phyloP scores from a whole-genome alignment of 306 rosid genomes.

The Vicia faba region DNA sequence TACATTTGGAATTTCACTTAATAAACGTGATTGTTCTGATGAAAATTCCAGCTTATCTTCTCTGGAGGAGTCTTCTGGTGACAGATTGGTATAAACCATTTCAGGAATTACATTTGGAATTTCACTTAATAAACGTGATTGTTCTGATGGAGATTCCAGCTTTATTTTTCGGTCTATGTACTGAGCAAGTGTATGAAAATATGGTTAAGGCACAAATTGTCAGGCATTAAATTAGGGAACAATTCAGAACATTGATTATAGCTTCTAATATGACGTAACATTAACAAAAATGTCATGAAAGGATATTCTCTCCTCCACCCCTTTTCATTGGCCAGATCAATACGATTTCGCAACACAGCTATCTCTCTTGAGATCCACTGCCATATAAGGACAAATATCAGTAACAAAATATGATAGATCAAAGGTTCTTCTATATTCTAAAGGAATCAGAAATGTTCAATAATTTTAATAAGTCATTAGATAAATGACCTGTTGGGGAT shows the following conservation, averaged over 20 bases:
- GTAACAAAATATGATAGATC: constrained; percentile 12
- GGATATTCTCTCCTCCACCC: constrained; percentile 98
- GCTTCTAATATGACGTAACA: constrained; percentile 20
- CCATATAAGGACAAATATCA: constrained; percentile 34
- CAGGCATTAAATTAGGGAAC: constrained; percentile 31
- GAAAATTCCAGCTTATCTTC: constrained; percentile 45
- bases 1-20: constrained; percentile 53
- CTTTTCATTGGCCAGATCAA: constrained; percentile 84
- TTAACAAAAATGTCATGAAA: constrained; percentile 34
- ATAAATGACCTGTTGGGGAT: constrained; percentile 1
- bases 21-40: constrained; percentile 57
- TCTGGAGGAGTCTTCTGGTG: constrained; percentile 37
- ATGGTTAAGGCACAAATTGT: constrained; percentile 55
- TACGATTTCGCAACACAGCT: constrained; percentile 58
- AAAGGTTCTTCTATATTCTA: constrained; percentile 1
- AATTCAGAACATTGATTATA: constrained; percentile 21
- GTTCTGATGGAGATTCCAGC: constrained; percentile 58
- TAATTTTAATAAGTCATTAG: constrained; percentile 21
- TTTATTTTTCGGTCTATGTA: constrained; percentile 53
- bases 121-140: constrained; percentile 53
- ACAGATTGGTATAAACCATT: constrained; percentile 35
- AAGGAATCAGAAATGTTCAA: constrained; percentile 13
- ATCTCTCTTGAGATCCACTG: constrained; percentile 79
- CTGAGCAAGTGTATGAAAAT: constrained; percentile 52
- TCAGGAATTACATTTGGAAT: constrained; percentile 66